phyloP scores from a whole-genome alignment of 495 filamentous ascomycete genomes.

The Talaromyces thailandensis region DNA sequence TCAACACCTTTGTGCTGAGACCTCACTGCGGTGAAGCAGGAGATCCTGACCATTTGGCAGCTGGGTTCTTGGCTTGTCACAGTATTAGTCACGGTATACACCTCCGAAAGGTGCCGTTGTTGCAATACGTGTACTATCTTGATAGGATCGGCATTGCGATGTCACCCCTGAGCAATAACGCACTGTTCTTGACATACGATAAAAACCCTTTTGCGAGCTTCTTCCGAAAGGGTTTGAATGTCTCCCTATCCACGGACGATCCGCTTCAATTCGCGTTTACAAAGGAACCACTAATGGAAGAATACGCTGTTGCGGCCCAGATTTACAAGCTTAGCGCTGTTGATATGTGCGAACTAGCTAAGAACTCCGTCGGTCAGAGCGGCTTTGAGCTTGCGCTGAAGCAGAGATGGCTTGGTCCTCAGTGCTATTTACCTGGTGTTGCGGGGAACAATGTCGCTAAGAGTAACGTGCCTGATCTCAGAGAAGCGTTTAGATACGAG shows the following conservation, averaged over 20 bases:
- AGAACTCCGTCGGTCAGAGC: constrained; percentile 89
- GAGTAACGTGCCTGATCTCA: constrained; percentile 88
- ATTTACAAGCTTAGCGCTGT: constrained; percentile 97
- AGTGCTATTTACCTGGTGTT: constrained; percentile 64
- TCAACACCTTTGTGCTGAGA: constrained; percentile 90
- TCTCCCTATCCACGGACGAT: constrained; percentile 93
- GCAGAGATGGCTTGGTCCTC: constrained; percentile 76
- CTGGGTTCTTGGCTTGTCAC: constrained; percentile 87
- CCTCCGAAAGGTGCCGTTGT: constrained; percentile 82
- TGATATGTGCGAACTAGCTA: constrained; percentile 97
- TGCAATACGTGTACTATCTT: constrained; percentile 97
- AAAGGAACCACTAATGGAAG: constrained; percentile 95
- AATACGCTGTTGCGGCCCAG: constrained; percentile 95
- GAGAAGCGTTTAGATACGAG: constrained; percentile 79
- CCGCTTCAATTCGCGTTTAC: constrained; percentile 97
- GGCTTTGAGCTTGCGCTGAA: constrained; percentile 87
- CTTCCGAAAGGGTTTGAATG: constrained; percentile 88
- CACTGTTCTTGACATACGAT: constrained; percentile 92
- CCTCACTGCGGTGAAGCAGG: constrained; percentile 97
- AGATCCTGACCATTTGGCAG: constrained; percentile 90
- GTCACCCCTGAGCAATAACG: constrained; percentile 97
- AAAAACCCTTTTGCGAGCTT: constrained; percentile 93
- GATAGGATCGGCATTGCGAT: constrained; percentile 98
- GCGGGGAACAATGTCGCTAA: constrained; percentile 85
- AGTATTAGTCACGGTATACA: constrained; percentile 95